Conservation (phyloP, 2,329 filamentous ascomycete species). For the Alternaria solani region DNA sequence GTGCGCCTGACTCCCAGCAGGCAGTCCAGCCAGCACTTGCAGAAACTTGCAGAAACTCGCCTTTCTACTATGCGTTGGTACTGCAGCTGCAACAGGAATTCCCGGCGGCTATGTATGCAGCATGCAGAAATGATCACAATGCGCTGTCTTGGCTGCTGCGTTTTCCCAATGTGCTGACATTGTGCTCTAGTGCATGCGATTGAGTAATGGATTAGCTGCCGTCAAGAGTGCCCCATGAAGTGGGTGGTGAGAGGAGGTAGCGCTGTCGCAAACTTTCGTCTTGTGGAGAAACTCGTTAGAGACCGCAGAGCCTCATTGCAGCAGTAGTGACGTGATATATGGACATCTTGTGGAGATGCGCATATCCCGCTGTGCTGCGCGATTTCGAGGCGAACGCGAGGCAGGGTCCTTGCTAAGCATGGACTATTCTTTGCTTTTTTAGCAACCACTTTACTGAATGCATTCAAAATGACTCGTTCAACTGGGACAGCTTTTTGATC, state of each 20-base stretch:
- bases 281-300: slow-evolving; percentile 1
- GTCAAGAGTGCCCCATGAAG: background rate
- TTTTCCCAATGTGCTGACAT: slow-evolving; percentile 8
- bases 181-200: slow-evolving; percentile 8
- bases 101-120: slow-evolving; percentile 36
- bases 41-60: slow-evolving; percentile 19
- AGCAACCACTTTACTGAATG: background rate
- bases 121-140: slow-evolving; percentile 35
- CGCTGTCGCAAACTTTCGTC: background rate
- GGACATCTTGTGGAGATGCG: background rate
- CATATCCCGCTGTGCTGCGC: background rate
- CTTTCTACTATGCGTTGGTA: slow-evolving; percentile 13
- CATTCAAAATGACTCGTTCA: background rate
- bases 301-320: slow-evolving; percentile 13
- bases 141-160: slow-evolving; percentile 25
- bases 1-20: slow-evolving; percentile 13
- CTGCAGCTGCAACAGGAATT: slow-evolving; percentile 28
- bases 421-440: background rate
- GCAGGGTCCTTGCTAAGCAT: background rate
- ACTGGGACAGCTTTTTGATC: slow-evolving; percentile 21
- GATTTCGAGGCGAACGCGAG: background rate
- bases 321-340: slow-evolving; percentile 1
- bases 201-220: slow-evolving; percentile 5
- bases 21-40: slow-evolving; percentile 23
- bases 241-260: background rate